Evolutionary conservation across 805 yeast genomes (phyloP).

Genomic region (Wickerhamiella shivajii): DNA sequence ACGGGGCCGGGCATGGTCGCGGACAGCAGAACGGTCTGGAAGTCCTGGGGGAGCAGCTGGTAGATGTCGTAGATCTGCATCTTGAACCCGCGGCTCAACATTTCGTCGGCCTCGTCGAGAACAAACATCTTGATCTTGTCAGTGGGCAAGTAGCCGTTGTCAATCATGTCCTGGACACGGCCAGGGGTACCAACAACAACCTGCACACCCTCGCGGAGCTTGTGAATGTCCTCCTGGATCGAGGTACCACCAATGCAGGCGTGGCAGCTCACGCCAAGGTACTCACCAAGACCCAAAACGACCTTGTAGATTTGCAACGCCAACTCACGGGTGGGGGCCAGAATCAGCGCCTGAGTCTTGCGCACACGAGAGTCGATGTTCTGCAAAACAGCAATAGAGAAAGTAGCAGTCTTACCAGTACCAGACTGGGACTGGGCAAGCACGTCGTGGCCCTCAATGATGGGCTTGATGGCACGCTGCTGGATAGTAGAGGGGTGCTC

Average conservation of each 20-base stretch:
- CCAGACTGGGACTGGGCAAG: constrained; percentile 86
- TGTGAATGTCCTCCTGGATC: constrained; percentile 74
- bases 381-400: constrained; percentile 49
- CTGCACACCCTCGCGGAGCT: constrained; percentile 75
- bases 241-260: constrained; percentile 97
- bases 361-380: constrained; percentile 52
- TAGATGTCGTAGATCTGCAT: constrained; percentile 92
- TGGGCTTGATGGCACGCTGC: constrained; percentile 92
- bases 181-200: constrained; percentile 98
- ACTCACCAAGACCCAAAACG: constrained; percentile 74
- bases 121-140: constrained; percentile 83
- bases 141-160: constrained; percentile 71
- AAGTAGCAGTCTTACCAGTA: constrained; percentile 85
- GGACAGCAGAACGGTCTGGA: constrained; percentile 88
- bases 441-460: constrained; percentile 86
- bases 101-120: constrained; percentile 97
- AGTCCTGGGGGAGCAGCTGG: constrained; percentile 69
- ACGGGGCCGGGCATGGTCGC: constrained; percentile 94
- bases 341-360: constrained; percentile 80
- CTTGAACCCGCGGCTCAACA: constrained; percentile 84
- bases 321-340: constrained; percentile 96
- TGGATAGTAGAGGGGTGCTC: constrained; percentile 96
- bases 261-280: constrained; percentile 81
- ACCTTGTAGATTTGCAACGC: constrained; percentile 94
- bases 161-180: constrained; percentile 90